These are phyloP conservation scores for Pseudotulostoma volvatum DNA, from an alignment of 495 filamentous ascomycete species.

Conservation along the genomic window DNA sequence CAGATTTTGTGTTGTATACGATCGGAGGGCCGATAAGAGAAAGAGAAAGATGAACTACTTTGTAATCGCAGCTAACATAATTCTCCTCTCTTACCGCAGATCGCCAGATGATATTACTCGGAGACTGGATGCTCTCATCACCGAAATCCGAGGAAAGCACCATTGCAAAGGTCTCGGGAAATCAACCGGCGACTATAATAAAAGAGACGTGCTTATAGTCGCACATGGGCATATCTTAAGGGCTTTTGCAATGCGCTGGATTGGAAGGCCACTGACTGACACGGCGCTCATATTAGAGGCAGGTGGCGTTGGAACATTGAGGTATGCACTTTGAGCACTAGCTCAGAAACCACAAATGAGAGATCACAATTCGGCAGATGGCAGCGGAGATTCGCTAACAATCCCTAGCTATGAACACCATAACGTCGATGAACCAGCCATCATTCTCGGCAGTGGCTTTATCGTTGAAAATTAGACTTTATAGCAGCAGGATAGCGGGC, in stretches of 20 bases:
- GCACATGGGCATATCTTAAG: constrained; percentile 80
- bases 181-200: constrained; percentile 26
- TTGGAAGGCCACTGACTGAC: constrained; percentile 43
- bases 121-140: constrained; percentile 60
- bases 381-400: too few species aligned
- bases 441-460: constrained; percentile 42
- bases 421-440: constrained; percentile 50
- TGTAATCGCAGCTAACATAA: not conserved
- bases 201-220: constrained; percentile 50
- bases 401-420: constrained; percentile 46
- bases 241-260: constrained; percentile 85
- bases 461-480: constrained; percentile 18
- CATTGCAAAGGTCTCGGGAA: constrained; percentile 23
- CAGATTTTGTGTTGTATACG: too few species aligned
- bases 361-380: not conserved
- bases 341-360: not conserved
- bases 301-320: constrained; percentile 72
- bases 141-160: constrained; percentile 47
- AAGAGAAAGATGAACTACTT: not conserved
- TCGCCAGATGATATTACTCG: constrained; percentile 48
- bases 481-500: too few species aligned
- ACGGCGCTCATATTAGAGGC: constrained; percentile 46
- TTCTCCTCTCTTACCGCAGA: constrained; percentile 14
- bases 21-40: not conserved
- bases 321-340: constrained; percentile 17